These are phyloP conservation scores for Rhodomyrtus psidioides DNA, from an alignment of 441 rosid genomes.

Conservation along the genomic window DNA sequence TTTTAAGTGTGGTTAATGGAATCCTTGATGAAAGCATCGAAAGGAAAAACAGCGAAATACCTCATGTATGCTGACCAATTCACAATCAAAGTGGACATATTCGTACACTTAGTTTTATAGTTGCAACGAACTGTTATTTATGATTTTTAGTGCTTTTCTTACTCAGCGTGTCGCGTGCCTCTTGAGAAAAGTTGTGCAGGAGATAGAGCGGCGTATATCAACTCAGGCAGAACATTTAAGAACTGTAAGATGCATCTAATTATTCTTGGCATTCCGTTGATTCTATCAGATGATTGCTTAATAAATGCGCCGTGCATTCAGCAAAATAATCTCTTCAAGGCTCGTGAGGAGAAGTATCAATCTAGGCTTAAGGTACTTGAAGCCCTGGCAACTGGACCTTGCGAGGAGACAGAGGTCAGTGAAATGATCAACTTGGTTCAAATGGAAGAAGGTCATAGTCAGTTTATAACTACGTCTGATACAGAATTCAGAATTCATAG, in stretches of 20 bases:
- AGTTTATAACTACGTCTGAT: background rate
- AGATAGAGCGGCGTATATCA: conserved; percentile 90
- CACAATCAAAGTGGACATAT: background rate
- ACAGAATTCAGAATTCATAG: conserved; percentile 1
- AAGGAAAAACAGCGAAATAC: conserved; percentile 62
- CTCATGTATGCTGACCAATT: conserved; percentile 52
- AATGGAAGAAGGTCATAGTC: background rate
- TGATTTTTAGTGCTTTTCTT: background rate
- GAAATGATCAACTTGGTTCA: conserved; percentile 1
- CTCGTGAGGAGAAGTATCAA: conserved; percentile 55
- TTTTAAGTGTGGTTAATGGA: conserved; percentile 69
- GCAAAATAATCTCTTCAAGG: conserved; percentile 70
- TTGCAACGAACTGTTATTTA: background rate
- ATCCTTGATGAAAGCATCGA: conserved; percentile 78
- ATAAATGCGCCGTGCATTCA: conserved; percentile 13
- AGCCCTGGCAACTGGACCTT: conserved; percentile 66
- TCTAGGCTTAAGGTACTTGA: conserved; percentile 72
- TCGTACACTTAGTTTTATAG: background rate
- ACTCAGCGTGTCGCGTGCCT: conserved; percentile 74
- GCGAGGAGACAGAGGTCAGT: conserved; percentile 60
- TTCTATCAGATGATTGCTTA: background rate
- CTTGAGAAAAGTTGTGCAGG: conserved; percentile 75
- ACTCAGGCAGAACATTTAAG: conserved; percentile 91
- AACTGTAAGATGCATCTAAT: conserved; percentile 39
- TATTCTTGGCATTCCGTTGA: background rate